These are phyloP conservation scores for Salvia rosmarinus DNA, from an alignment of 257 asterid genomes.

Conservation along the genomic window DNA sequence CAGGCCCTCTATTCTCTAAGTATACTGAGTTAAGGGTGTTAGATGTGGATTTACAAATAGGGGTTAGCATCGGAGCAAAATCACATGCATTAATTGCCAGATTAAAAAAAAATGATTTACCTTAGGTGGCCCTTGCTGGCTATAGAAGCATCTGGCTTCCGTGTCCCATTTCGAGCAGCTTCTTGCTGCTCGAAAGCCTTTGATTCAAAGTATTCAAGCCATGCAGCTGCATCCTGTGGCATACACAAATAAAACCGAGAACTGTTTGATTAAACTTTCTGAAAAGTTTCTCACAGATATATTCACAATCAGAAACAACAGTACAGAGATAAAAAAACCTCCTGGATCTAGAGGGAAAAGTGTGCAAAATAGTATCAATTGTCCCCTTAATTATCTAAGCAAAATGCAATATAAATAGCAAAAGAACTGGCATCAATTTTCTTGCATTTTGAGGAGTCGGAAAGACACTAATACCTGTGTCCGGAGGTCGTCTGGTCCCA, in stretches of 20 bases:
- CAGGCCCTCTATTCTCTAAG: not conserved
- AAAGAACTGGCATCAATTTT: conserved; percentile 23
- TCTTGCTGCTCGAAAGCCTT: conserved; percentile 96
- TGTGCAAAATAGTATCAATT: not conserved
- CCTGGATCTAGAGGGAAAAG: not conserved
- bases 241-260: conserved; percentile 22
- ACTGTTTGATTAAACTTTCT: conserved; percentile 12
- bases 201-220: conserved; percentile 95
- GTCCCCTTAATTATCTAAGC: conserved; percentile 5
- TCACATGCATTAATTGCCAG: conserved; percentile 15
- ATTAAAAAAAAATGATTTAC: conserved; percentile 39
- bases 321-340: conserved; percentile 11
- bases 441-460: conserved; percentile 24
- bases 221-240: conserved; percentile 93
- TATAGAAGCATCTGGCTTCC: conserved; percentile 88
- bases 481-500: conserved; percentile 92
- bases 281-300: not conserved
- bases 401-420: conserved; percentile 28
- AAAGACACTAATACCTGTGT: conserved; percentile 66
- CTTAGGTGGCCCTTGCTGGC: conserved; percentile 97
- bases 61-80: conserved; percentile 10
- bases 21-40: conserved; percentile 11
- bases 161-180: conserved; percentile 91
- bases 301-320: conserved; percentile 8
- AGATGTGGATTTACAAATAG: no score